A percentile compares a stretch with the other conserved stretches of the same genome.
Evolutionary conservation across 768 basidiomycete species (phyloP).

Genomic region (Naematelia aurantialba): DNA sequence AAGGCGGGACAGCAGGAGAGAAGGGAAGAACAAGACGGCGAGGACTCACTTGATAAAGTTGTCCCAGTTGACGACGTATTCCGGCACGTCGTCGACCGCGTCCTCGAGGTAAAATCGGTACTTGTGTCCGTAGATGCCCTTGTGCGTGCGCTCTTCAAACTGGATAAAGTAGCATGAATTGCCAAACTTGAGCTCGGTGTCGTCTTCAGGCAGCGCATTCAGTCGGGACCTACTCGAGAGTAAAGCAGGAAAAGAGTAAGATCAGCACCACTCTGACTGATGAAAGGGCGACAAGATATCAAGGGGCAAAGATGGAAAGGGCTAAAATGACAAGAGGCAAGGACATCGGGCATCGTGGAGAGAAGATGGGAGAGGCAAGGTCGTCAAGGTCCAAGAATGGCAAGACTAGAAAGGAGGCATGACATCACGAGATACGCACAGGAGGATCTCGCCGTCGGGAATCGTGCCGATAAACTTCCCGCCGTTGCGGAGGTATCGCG

Average conservation of each 20-base stretch:
- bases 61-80: slow-evolving; percentile 95
- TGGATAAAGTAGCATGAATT: slow-evolving; percentile 85
- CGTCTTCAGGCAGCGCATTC: slow-evolving; percentile 63
- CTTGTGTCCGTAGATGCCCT: slow-evolving; percentile 75
- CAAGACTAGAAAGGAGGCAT: no score
- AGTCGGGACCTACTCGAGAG: slow-evolving; percentile 62
- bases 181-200: slow-evolving; percentile 73
- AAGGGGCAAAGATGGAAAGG: not conserved
- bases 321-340: no score
- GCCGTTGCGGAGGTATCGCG: slow-evolving; percentile 69
- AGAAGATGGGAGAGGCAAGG: not conserved
- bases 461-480: slow-evolving; percentile 97
- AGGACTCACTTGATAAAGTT: slow-evolving; percentile 71
- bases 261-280: no score
- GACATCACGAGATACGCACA: slow-evolving; percentile 69
- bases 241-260: not conserved
- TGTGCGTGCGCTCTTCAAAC: slow-evolving; percentile 67
- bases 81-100: slow-evolving; percentile 94
- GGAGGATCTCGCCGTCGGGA: slow-evolving; percentile 76
- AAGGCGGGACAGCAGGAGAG: no score
- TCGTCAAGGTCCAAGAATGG: no score
- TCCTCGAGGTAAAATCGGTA: slow-evolving; percentile 92
- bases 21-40: no score
- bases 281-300: no score
- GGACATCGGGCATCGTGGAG: not conserved